phyloP scores from a whole-genome alignment of 2,329 filamentous ascomycete genomes.

The Phialophora expanda region DNA sequence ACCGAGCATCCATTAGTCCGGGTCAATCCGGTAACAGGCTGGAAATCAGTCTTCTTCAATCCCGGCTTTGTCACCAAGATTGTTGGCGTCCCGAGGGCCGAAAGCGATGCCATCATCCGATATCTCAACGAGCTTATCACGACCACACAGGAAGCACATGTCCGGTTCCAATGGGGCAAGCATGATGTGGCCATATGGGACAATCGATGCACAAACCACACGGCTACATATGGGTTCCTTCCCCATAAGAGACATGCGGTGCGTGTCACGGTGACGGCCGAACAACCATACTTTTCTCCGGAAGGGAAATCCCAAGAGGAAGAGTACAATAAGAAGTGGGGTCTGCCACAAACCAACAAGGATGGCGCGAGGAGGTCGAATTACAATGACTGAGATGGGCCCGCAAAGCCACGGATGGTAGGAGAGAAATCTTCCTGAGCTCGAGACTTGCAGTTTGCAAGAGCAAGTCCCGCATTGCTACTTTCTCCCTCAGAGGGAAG shows the following conservation, averaged over 20 bases:
- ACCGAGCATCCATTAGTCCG: conserved; percentile 63
- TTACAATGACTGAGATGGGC: conserved; percentile 57
- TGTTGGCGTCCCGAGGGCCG: conserved; percentile 52
- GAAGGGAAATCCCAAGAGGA: conserved; percentile 60
- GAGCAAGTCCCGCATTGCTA: not conserved
- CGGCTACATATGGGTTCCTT: conserved; percentile 50
- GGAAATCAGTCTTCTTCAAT: conserved; percentile 61
- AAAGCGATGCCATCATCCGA: conserved; percentile 51
- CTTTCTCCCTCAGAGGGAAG: not conserved
- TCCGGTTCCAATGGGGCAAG: conserved; percentile 59
- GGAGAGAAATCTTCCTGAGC: not conserved
- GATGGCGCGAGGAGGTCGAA: conserved; percentile 62
- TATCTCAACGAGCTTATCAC: conserved; percentile 52
- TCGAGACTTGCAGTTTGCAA: not conserved
- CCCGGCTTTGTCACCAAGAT: conserved; percentile 50
- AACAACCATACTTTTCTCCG: conserved; percentile 53
- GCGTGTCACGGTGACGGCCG: conserved; percentile 55
- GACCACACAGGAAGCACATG: conserved; percentile 58
- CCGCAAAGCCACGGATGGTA: not conserved
- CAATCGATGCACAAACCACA: conserved; percentile 63
- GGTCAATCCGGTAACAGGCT: conserved; percentile 68
- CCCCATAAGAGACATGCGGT: conserved; percentile 63
- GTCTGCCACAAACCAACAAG: conserved; percentile 59
- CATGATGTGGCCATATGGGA: conserved; percentile 73
- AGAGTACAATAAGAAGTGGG: conserved; percentile 55